Evolutionary conservation across 2,329 filamentous ascomycete genomes (phyloP).

Genomic region (Pyrenophora graminea): DNA sequence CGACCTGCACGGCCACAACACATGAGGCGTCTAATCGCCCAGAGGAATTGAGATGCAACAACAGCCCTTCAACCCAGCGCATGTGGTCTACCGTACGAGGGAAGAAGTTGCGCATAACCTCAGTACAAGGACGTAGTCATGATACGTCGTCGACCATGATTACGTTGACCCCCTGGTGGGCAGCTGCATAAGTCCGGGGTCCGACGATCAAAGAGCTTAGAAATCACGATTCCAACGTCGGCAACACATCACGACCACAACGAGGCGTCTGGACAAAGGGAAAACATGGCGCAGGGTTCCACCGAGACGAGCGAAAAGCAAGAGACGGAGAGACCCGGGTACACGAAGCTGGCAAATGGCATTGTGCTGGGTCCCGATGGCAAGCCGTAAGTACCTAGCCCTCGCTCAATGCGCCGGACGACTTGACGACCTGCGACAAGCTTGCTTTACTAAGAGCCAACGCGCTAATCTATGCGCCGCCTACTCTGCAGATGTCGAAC

Average conservation of each 20-base stretch:
- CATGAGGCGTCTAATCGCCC: slow-evolving; percentile 1
- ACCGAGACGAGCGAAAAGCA: slow-evolving; percentile 31
- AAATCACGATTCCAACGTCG: slow-evolving; percentile 17
- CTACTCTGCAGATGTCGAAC: slow-evolving; percentile 64
- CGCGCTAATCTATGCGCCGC: slow-evolving; percentile 2
- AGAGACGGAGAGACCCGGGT: slow-evolving; percentile 34
- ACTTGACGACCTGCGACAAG: too few species aligned
- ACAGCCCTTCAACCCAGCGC: neutral
- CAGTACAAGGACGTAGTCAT: neutral
- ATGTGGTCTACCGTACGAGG: neutral
- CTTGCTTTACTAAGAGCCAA: neutral
- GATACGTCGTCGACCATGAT: slow-evolving; percentile 13
- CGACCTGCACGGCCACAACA: neutral
- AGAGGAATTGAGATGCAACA: neutral
- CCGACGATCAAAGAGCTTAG: slow-evolving; percentile 21
- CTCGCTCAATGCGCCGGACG: slow-evolving; percentile 21
- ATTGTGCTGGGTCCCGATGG: slow-evolving; percentile 78
- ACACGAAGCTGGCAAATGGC: slow-evolving; percentile 68
- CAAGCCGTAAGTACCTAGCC: slow-evolving; percentile 69
- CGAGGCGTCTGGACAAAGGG: neutral
- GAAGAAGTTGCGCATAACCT: neutral
- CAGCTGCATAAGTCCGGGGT: slow-evolving; percentile 17
- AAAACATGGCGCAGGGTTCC: slow-evolving; percentile 29
- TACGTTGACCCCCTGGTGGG: slow-evolving; percentile 2
- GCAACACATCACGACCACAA: slow-evolving; percentile 1